Evolutionary conservation across 192 early-diverging fungal species (phyloP).

Genomic region (Chytriomyces confervae): DNA sequence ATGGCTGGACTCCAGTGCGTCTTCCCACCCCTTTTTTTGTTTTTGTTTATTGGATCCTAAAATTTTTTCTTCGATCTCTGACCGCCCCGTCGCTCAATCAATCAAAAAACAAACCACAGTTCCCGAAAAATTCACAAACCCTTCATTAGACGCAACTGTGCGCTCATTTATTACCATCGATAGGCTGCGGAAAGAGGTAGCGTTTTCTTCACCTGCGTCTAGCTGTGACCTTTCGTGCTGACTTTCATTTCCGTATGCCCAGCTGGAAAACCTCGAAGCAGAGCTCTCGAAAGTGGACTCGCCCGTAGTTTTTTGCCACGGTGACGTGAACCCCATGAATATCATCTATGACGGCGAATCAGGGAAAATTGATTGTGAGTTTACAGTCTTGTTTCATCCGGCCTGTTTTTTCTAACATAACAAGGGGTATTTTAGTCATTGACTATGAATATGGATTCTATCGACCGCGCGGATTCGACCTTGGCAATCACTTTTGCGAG

Average conservation of each 20-base stretch:
- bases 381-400: neutral
- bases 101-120: neutral
- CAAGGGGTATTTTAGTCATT: slow-evolving; percentile 51
- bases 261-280: slow-evolving; percentile 30
- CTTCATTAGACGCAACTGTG: slow-evolving; percentile 20
- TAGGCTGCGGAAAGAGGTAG: slow-evolving; percentile 20
- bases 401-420: neutral
- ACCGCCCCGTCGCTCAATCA: neutral
- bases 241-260: neutral
- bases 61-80: neutral
- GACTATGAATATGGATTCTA: slow-evolving; percentile 93
- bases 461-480: slow-evolving; percentile 88
- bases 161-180: slow-evolving; percentile 25
- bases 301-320: slow-evolving; percentile 89
- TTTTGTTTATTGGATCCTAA: neutral
- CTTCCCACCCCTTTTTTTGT: neutral
- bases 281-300: slow-evolving; percentile 65
- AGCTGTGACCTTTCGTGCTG: neutral
- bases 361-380: slow-evolving; percentile 46
- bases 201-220: neutral
- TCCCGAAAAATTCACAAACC: slow-evolving; percentile 21
- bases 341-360: slow-evolving; percentile 73
- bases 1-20: slow-evolving; percentile 70
- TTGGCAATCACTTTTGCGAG: slow-evolving; percentile 96
- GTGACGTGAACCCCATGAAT: slow-evolving; percentile 94